These are phyloP conservation scores for Neofusicoccum parvum DNA, from an alignment of 2,329 filamentous ascomycete genomes.

Conservation along the genomic window DNA sequence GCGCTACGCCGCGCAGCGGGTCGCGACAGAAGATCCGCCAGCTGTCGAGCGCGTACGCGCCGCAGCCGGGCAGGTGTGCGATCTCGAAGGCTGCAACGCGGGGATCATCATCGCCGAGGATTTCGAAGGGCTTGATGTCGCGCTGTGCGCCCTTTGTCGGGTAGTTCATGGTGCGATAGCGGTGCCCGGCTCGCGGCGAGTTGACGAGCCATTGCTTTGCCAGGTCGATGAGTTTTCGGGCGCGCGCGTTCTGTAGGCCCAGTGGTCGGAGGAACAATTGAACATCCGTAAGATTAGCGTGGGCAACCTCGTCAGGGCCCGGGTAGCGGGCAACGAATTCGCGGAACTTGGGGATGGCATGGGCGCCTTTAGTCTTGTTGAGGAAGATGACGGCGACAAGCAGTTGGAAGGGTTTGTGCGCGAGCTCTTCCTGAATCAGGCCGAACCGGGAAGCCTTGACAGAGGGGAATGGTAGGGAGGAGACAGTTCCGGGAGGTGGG, in stretches of 20 bases:
- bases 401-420: slow-evolving; percentile 74
- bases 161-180: slow-evolving; percentile 58
- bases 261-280: slow-evolving; percentile 29
- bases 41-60: slow-evolving; percentile 78
- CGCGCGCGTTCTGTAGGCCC: slow-evolving; percentile 50
- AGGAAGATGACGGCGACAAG: slow-evolving; percentile 83
- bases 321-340: slow-evolving; percentile 69
- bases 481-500: slow-evolving; percentile 7
- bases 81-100: slow-evolving; percentile 74
- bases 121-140: slow-evolving; percentile 49
- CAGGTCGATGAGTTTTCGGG: slow-evolving; percentile 68
- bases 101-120: slow-evolving; percentile 43
- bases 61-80: slow-evolving; percentile 75
- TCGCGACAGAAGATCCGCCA: slow-evolving; percentile 95
- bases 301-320: slow-evolving; percentile 63
- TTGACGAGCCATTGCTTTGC: slow-evolving; percentile 67
- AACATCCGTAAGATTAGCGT: slow-evolving; percentile 27
- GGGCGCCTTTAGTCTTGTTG: slow-evolving; percentile 73
- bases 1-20: slow-evolving; percentile 65
- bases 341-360: slow-evolving; percentile 76
- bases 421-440: slow-evolving; percentile 80
- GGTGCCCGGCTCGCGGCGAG: slow-evolving; percentile 62
- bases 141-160: slow-evolving; percentile 26
- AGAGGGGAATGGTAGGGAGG: slow-evolving; percentile 20
- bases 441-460: slow-evolving; percentile 59